Conservation (phyloP, 805 yeast genomes). For the Lachancea dasiensis region DNA sequence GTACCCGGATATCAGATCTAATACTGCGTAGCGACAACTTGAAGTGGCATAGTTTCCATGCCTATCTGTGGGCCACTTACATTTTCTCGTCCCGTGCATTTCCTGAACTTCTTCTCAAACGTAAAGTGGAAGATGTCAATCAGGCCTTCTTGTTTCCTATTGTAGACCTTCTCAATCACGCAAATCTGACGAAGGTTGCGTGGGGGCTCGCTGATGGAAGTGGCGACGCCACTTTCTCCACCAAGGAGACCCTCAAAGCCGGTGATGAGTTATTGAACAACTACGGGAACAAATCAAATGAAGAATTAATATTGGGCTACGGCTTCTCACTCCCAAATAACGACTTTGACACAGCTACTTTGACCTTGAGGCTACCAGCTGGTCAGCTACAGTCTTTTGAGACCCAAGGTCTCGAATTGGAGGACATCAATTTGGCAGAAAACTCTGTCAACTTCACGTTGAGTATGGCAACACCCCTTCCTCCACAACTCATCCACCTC, state of each 20-base stretch:
- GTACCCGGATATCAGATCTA: background rate
- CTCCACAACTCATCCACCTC: conserved; percentile 43
- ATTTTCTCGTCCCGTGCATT: conserved; percentile 76
- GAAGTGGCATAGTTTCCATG: conserved; percentile 59
- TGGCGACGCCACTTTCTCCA: conserved; percentile 38
- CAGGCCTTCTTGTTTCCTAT: conserved; percentile 72
- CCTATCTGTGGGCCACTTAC: conserved; percentile 69
- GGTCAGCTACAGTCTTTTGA: conserved; percentile 29
- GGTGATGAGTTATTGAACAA: conserved; percentile 64
- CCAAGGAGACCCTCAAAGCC: conserved; percentile 28
- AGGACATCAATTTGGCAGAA: conserved; percentile 34
- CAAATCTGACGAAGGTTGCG: conserved; percentile 49
- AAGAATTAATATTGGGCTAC: conserved; percentile 72
- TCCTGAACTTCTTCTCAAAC: conserved; percentile 57
- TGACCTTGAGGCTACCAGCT: conserved; percentile 50
- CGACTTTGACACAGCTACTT: conserved; percentile 49
- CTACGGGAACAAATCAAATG: conserved; percentile 85
- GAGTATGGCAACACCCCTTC: conserved; percentile 33
- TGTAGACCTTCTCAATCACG: conserved; percentile 74
- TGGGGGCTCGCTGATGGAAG: conserved; percentile 43
- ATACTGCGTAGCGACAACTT: conserved; percentile 18
- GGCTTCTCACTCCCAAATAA: conserved; percentile 66
- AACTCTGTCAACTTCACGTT: conserved; percentile 39
- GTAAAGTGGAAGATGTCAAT: conserved; percentile 34
- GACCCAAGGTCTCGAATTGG: conserved; percentile 36